Evolutionary conservation across 768 basidiomycete species (phyloP), one percentile per base, ranked within the genome.

Genomic region (Boletus sensibilis): DNA sequence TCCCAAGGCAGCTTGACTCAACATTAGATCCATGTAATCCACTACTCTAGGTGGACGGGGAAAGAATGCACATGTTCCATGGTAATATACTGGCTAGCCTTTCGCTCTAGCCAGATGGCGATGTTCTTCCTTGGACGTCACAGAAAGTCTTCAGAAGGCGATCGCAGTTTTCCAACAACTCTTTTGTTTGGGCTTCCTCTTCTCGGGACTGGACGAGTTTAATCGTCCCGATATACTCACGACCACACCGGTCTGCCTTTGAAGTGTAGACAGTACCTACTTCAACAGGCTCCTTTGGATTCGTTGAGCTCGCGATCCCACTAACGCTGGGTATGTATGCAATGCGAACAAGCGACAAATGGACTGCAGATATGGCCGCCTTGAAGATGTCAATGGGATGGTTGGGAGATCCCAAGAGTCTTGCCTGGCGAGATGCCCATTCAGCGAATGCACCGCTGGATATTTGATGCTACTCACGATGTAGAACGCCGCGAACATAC

Each of bases 341-440:
- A 1, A 85, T 59, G 3, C 85, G 81, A 16, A 80, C 80, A n/a
- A 94, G 80, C 0, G 80, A 74, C n/a, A 87, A 67, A 67, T 92
- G 82, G 6, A 86, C 83, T 2, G 82, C 78, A 8, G 87, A 79
- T 56, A 88, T 74, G 5, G 91, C 87, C 11, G 85, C 85, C 64
- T 86, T 86, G 72, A 78, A 82, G 8, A 83, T 68, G 0, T 68
- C 62, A 45, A 91, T 87, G 14, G 83, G 74, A 61, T 90, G 89
- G 63, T 88, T 73, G 2, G 76, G 76, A 3, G 90, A 92, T 53
- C 88, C 89, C 33, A 85, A 66, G 23, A 80, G 67, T 18, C 92
- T 88, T 31, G 78, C 88, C 91, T 93, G 61, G 4, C 27, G 27
- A 34, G 18, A 38, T 23, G 42, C n/a, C 21, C 18, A 50, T 41